Evolutionary conservation across 305 asterid genomes (phyloP).

Genomic region (Solanum chacoense): DNA sequence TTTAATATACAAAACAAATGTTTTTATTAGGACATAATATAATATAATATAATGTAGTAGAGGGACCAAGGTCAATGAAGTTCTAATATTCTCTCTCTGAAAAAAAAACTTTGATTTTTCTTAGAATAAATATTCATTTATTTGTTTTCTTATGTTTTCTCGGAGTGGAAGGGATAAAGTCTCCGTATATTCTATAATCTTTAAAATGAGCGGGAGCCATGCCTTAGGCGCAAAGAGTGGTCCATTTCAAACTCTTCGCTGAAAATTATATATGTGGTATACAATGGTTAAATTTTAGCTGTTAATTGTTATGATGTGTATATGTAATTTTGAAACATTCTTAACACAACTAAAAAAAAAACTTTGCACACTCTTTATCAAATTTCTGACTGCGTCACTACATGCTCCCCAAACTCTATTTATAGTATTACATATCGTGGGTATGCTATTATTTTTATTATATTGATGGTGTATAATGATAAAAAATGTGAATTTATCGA

Average conservation of each 20-base stretch:
- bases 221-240: neutral
- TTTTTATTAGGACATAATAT: neutral
- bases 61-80: slow-evolving; percentile 46
- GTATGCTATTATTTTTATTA: neutral
- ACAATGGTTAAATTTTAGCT: neutral
- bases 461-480: neutral
- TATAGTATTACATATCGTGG: neutral
- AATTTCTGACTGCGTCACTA: neutral
- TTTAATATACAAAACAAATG: neutral
- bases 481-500: neutral
- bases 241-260: neutral
- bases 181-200: neutral
- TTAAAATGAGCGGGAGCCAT: neutral
- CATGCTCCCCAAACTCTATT: neutral
- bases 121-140: neutral
- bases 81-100: neutral
- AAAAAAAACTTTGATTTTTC: slow-evolving; percentile 9
- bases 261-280: neutral
- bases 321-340: neutral
- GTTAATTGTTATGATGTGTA: neutral
- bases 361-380: neutral
- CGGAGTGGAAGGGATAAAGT: neutral
- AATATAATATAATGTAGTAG: slow-evolving; percentile 13
- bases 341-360: too few species aligned
- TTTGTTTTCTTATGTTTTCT: neutral